phyloP scores from a whole-genome alignment of 2,329 filamentous ascomycete genomes.

The Geosmithia flava region DNA sequence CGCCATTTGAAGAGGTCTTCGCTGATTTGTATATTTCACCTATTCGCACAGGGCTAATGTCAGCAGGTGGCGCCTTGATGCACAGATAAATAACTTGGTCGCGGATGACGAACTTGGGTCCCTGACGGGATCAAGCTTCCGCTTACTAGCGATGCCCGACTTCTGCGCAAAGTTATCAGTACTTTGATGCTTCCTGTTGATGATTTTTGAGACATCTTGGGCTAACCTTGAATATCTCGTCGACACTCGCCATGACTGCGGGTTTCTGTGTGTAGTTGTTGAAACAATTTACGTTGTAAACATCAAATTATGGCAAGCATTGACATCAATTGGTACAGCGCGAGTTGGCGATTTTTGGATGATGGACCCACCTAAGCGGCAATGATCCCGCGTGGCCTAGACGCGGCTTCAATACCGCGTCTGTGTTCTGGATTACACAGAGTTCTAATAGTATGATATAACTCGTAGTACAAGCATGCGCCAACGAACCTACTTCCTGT shows the following conservation, averaged over 20 bases:
- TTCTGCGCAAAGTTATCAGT: slow-evolving; percentile 13
- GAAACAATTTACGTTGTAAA: background rate
- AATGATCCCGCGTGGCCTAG: background rate
- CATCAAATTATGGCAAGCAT: background rate
- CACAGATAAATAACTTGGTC: background rate
- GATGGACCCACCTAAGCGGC: background rate
- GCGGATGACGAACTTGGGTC: slow-evolving; percentile 42
- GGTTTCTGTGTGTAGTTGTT: background rate
- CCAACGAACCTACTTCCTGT: too few relatives aligned
- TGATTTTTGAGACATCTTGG: background rate
- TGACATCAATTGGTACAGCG: background rate
- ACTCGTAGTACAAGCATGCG: too few relatives aligned
- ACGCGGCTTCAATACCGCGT: background rate
- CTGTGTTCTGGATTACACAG: background rate
- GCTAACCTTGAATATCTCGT: slow-evolving; percentile 43
- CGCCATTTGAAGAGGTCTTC: slow-evolving; percentile 33
- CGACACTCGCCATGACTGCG: slow-evolving; percentile 38
- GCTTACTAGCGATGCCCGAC: slow-evolving; percentile 40
- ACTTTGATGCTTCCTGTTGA: background rate
- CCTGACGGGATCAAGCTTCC: slow-evolving; percentile 48
- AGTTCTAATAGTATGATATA: background rate
- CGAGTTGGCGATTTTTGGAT: background rate
- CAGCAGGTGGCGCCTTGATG: background rate
- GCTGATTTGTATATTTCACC: slow-evolving; percentile 53
- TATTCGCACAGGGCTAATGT: slow-evolving; percentile 10